phyloP scores from a whole-genome alignment of 228 moss, liverwort and hornwort species.

The Sphagnum fallax region DNA sequence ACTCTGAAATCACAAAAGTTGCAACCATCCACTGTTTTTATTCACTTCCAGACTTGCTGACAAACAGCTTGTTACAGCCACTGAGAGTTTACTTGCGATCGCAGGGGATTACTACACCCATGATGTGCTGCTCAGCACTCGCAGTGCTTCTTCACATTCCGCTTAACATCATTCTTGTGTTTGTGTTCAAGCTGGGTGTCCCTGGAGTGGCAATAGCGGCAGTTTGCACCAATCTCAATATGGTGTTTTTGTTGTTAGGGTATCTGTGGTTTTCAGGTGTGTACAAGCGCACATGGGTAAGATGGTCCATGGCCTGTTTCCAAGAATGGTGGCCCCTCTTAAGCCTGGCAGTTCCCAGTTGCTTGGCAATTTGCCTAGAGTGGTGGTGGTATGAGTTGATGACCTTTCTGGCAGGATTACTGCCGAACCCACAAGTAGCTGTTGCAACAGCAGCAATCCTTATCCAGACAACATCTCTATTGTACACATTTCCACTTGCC shows the following conservation, averaged over 20 bases:
- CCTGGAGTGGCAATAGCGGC: constrained; percentile 83
- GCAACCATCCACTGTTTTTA: constrained; percentile 70
- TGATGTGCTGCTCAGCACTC: constrained; percentile 86
- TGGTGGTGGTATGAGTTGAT: constrained; percentile 99
- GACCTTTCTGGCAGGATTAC: constrained; percentile 81
- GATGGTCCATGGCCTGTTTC: constrained; percentile 61
- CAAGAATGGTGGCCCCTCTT: constrained; percentile 77
- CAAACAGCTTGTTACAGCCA: constrained; percentile 81
- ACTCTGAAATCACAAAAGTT: constrained; percentile 57
- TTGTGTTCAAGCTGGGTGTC: constrained; percentile 69
- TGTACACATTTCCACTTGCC: constrained; percentile 87
- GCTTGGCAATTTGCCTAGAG: constrained; percentile 78
- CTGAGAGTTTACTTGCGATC: constrained; percentile 81
- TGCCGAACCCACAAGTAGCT: constrained; percentile 71
- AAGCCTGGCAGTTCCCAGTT: constrained; percentile 71
- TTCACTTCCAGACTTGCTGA: constrained; percentile 72
- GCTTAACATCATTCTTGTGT: constrained; percentile 75
- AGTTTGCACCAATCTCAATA: constrained; percentile 87
- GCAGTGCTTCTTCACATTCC: constrained; percentile 84
- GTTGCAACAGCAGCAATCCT: constrained; percentile 85
- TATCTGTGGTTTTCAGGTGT: constrained; percentile 79
- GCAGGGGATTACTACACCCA: constrained; percentile 73
- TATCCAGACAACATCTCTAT: constrained; percentile 88
- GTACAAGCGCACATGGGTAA: constrained; percentile 70
- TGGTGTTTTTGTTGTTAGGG: constrained; percentile 71